Conservation (phyloP, 805 yeast genomes). For the Cyberlindnera samutprakarnensis region DNA sequence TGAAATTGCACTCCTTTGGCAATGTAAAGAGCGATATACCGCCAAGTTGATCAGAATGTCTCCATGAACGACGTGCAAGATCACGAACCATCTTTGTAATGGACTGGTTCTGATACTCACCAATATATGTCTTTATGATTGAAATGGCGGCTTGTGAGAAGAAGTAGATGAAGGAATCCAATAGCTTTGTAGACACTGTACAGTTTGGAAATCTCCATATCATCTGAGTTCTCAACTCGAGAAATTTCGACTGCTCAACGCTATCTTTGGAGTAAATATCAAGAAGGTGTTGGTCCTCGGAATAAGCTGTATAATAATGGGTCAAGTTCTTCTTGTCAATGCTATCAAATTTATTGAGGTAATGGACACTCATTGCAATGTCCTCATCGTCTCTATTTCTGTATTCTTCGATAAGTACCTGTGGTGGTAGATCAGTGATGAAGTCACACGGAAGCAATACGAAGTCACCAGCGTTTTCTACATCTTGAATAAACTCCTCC, state of each 20-base stretch:
- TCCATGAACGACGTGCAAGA: conserved; percentile 89
- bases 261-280: conserved; percentile 67
- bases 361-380: conserved; percentile 69
- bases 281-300: conserved; percentile 46
- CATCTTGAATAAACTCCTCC: conserved; percentile 36
- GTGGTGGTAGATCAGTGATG: conserved; percentile 87
- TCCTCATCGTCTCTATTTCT: conserved; percentile 63
- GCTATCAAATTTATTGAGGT: conserved; percentile 64
- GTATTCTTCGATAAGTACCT: conserved; percentile 75
- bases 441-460: conserved; percentile 93
- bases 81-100: conserved; percentile 71
- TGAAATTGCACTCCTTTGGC: conserved; percentile 63
- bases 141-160: conserved; percentile 47
- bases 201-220: conserved; percentile 83
- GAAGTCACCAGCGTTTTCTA: conserved; percentile 38
- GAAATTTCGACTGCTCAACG: conserved; percentile 61
- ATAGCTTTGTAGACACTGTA: conserved; percentile 65
- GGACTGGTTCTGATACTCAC: conserved; percentile 31
- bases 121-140: conserved; percentile 34
- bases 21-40: conserved; percentile 63
- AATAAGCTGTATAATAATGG: conserved; percentile 59
- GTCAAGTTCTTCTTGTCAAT: conserved; percentile 72
- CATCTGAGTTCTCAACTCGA: conserved; percentile 78
- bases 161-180: conserved; percentile 68
- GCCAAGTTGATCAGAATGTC: conserved; percentile 51